These are phyloP conservation scores for Phytophthora multivora DNA, from an alignment of 352 stramenopile species.

Conservation along the genomic window DNA sequence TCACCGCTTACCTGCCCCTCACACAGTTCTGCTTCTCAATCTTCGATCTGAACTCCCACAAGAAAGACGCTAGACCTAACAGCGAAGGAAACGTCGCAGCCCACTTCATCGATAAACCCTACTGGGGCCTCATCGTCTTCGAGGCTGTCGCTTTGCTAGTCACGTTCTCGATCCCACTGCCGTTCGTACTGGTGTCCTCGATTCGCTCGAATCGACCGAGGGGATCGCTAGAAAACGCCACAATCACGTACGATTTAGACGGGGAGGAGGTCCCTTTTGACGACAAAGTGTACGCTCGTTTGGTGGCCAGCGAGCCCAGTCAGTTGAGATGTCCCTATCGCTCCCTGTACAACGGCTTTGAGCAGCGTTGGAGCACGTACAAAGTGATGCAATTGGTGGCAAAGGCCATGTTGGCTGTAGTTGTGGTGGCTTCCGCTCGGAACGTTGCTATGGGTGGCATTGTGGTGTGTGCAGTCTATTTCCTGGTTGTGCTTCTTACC, in stretches of 20 bases:
- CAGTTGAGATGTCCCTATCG: conserved; percentile 49
- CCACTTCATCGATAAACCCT: conserved; percentile 8
- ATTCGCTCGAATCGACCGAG: conserved; percentile 45
- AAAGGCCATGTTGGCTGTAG: conserved; percentile 41
- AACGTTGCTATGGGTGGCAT: conserved; percentile 20
- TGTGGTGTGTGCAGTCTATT: conserved; percentile 35
- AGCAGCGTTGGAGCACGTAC: conserved; percentile 50
- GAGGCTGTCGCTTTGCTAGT: conserved; percentile 28
- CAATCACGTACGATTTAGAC: conserved; percentile 46
- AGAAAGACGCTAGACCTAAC: neutral
- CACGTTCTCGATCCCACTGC: conserved; percentile 42
- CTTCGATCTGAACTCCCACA: conserved; percentile 5
- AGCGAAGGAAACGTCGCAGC: conserved; percentile 5
- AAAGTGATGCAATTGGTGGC: conserved; percentile 48
- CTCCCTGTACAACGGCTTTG: conserved; percentile 55
- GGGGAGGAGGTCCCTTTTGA: conserved; percentile 42
- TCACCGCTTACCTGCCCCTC: conserved; percentile 48
- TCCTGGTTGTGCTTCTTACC: conserved; percentile 30
- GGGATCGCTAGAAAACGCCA: conserved; percentile 38
- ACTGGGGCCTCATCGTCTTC: conserved; percentile 33
- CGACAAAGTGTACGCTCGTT: conserved; percentile 45
- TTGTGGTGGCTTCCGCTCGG: conserved; percentile 25
- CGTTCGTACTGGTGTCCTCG: conserved; percentile 26
- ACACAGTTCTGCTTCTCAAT: conserved; percentile 43
- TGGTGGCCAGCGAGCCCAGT: conserved; percentile 38